These are phyloP conservation scores for Penicillium sp. DNA, from an alignment of 2,329 filamentous ascomycete species.

Conservation along the genomic window DNA sequence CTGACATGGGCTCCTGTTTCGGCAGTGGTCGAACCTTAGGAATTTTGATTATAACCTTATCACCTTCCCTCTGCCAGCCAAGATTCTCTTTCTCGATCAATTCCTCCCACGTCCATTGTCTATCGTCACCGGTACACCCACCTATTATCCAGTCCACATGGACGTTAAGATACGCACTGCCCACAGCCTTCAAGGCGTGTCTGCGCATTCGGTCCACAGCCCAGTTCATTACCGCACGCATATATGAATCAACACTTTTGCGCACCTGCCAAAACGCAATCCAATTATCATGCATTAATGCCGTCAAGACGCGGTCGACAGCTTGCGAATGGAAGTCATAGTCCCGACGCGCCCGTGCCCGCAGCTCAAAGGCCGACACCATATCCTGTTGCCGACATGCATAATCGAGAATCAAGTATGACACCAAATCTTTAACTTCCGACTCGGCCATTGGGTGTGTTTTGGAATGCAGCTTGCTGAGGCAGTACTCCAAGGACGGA, in stretches of 20 bases:
- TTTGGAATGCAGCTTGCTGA: constrained; percentile 67
- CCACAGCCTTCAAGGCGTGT: constrained; percentile 83
- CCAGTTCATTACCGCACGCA: constrained; percentile 76
- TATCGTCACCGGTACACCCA: constrained; percentile 43
- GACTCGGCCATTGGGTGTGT: constrained; percentile 66
- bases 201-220: constrained; percentile 71
- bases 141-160: constrained; percentile 71
- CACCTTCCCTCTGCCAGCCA: constrained; percentile 78
- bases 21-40: constrained; percentile 30
- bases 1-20: constrained; percentile 17
- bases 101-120: constrained; percentile 64
- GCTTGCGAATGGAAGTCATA: constrained; percentile 66
- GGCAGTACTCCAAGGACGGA: constrained; percentile 77
- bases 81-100: constrained; percentile 69
- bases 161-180: constrained; percentile 74
- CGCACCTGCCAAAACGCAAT: constrained; percentile 72
- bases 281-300: constrained; percentile 81
- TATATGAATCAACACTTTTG: constrained; percentile 74
- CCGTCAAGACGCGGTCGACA: constrained; percentile 66
- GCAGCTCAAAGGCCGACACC: constrained; percentile 68
- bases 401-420: constrained; percentile 82
- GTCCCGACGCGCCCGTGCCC: constrained; percentile 46
- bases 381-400: constrained; percentile 80
- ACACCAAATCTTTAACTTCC: constrained; percentile 76
- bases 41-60: constrained; percentile 73